phyloP scores from a whole-genome alignment of 1,284 basidiomycete genomes.

The Stereum hirsutum region DNA sequence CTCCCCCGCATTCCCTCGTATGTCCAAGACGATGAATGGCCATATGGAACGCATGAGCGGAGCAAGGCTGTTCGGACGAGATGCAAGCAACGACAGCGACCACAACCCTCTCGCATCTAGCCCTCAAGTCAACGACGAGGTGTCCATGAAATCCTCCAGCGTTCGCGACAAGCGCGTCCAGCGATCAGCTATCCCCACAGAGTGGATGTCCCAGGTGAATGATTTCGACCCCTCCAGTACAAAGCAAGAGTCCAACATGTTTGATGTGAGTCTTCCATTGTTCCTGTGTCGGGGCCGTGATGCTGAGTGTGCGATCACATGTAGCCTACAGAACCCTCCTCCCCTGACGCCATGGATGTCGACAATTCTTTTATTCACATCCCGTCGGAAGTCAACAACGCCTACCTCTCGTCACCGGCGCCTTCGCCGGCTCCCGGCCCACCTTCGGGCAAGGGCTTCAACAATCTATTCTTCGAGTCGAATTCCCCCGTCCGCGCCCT shows the following conservation, averaged over 20 bases:
- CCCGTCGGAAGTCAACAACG: slow-evolving; percentile 9
- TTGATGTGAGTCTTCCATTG: slow-evolving; percentile 16
- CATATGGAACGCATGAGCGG: slow-evolving; percentile 53
- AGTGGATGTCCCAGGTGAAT: slow-evolving; percentile 40
- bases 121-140: no score
- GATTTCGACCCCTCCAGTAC: slow-evolving; percentile 13
- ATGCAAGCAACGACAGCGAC: slow-evolving; percentile 46
- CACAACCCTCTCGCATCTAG: slow-evolving; percentile 19
- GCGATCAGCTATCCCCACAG: slow-evolving; percentile 47
- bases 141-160: slow-evolving; percentile 27
- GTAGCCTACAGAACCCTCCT: slow-evolving; percentile 13
- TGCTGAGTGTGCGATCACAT: background rate
- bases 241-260: slow-evolving; percentile 20
- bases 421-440: slow-evolving; percentile 40
- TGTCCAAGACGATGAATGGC: slow-evolving; percentile 21
- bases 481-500: slow-evolving; percentile 38
- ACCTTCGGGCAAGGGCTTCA: slow-evolving; percentile 43
- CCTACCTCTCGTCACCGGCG: slow-evolving; percentile 24
- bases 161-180: slow-evolving; percentile 42
- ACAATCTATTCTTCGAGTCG: slow-evolving; percentile 50
- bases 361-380: slow-evolving; percentile 39
- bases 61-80: slow-evolving; percentile 59
- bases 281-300: background rate
- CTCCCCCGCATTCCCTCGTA: slow-evolving; percentile 42
- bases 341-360: slow-evolving; percentile 68